phyloP scores from a whole-genome alignment of 176 grass and related monocot genomes.

The Avena atlantica region DNA sequence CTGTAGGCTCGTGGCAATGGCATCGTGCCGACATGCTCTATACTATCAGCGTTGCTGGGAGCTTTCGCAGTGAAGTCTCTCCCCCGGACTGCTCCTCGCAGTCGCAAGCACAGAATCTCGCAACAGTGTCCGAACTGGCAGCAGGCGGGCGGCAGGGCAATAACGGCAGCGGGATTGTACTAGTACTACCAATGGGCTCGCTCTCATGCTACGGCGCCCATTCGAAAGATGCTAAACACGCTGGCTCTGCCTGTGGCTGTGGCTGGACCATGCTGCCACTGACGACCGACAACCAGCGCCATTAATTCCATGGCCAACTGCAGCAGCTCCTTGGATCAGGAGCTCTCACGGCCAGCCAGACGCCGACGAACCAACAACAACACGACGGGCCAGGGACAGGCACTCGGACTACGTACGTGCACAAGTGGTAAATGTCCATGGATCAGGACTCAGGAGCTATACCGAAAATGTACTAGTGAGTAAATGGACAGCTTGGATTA shows the following conservation, averaged over 20 bases:
- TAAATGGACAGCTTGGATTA: background rate
- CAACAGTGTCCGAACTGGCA: slow-evolving; percentile 28
- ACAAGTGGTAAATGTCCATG: slow-evolving; percentile 31
- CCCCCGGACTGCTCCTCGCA: background rate
- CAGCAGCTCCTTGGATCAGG: background rate
- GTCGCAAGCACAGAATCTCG: slow-evolving; percentile 34
- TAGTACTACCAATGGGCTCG: slow-evolving; percentile 20
- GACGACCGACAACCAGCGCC: slow-evolving; percentile 27
- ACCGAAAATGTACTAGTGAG: slow-evolving; percentile 34
- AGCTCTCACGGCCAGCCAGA: slow-evolving; percentile 17
- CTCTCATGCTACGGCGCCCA: background rate
- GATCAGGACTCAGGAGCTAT: slow-evolving; percentile 1
- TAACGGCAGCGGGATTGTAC: background rate
- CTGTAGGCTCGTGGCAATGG: slow-evolving; percentile 39
- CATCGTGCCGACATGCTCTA: slow-evolving; percentile 46
- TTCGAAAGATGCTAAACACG: slow-evolving; percentile 43
- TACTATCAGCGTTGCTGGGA: background rate
- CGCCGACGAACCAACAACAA: background rate
- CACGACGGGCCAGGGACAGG: background rate
- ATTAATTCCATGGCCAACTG: slow-evolving; percentile 28
- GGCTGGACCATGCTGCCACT: slow-evolving; percentile 48
- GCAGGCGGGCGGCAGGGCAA: slow-evolving; percentile 2
- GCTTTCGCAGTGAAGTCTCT: slow-evolving; percentile 3
- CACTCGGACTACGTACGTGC: background rate
- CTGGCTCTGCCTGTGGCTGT: background rate